These are phyloP conservation scores for Diutina catenulata DNA, from an alignment of 1,139 yeast genomes.

Conservation along the genomic window DNA sequence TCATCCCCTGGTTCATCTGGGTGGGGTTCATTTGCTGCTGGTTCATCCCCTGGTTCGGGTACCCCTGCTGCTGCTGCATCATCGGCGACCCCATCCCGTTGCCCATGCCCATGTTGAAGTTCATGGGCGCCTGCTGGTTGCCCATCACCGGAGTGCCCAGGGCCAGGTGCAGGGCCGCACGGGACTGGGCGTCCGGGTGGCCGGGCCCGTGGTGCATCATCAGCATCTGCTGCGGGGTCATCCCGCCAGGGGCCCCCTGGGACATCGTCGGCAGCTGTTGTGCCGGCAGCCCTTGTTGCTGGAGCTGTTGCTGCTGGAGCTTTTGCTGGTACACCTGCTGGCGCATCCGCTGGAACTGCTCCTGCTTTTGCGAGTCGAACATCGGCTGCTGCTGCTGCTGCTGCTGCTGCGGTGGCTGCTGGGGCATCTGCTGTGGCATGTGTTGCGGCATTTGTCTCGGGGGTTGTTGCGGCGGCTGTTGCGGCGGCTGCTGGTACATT, in stretches of 20 bases:
- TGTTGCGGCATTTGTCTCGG: background rate
- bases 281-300: background rate
- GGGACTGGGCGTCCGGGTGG: background rate
- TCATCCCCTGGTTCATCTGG: too few species aligned
- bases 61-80: background rate
- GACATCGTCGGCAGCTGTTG: background rate
- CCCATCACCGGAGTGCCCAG: background rate
- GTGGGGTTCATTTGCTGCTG: background rate
- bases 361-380: background rate
- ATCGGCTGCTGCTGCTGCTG: background rate
- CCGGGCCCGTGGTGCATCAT: background rate
- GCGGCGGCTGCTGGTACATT: background rate
- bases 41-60: background rate
- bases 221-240: background rate
- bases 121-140: background rate
- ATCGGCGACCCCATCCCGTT: too few species aligned
- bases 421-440: slow-evolving; percentile 6
- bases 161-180: background rate
- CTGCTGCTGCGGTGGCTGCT: background rate
- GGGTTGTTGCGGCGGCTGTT: background rate
- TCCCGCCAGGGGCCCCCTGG: background rate
- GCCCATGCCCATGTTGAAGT: too few species aligned
- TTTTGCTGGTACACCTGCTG: slow-evolving; percentile 5
- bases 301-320: background rate
- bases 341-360: background rate